A percentile compares a stretch with the other conserved stretches of the same genome.
Conservation (phyloP, 345 rosid genomes). For the Orychophragmus violaceus region DNA sequence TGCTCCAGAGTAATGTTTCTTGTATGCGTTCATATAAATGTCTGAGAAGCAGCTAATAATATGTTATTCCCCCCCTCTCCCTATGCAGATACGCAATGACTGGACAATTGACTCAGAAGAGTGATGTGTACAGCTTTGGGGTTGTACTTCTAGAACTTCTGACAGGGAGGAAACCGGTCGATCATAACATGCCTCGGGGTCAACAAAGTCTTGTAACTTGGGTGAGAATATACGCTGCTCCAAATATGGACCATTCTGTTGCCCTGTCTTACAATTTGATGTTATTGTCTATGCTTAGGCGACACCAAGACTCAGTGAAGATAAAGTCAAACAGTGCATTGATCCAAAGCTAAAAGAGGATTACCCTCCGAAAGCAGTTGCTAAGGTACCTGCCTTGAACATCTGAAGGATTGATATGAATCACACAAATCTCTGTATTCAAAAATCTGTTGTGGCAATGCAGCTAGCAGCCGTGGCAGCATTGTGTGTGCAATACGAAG, state of each 20-base stretch:
- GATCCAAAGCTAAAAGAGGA: conserved; percentile 93
- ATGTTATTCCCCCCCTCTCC: no score
- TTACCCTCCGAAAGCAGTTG: conserved; percentile 89
- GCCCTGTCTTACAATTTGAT: neutral
- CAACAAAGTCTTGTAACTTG: conserved; percentile 40
- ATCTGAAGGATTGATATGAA: neutral
- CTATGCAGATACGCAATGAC: conserved; percentile 37
- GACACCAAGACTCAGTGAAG: conserved; percentile 94
- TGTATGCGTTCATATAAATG: neutral
- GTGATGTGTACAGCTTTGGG: conserved; percentile 36
- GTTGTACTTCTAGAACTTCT: conserved; percentile 35
- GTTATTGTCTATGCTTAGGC: conserved; percentile 46
- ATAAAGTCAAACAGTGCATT: conserved; percentile 92
- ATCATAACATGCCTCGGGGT: conserved; percentile 36
- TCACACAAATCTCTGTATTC: neutral
- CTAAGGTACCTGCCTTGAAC: conserved; percentile 51
- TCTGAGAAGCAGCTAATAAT: neutral
- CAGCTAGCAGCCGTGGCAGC: conserved; percentile 96
- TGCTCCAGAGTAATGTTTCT: conserved; percentile 32
- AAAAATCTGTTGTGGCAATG: conserved; percentile 4
- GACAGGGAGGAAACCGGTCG: conserved; percentile 36
- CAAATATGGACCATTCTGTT: neutral
- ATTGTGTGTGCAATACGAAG: conserved; percentile 82
- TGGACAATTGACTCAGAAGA: conserved; percentile 38
- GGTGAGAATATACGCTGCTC: conserved; percentile 17